Percentiles rank a stretch among this genome's conserved stretches.
Evolutionary conservation across 495 filamentous ascomycete genomes (phyloP).

Genomic region (Aspergillus indologenus): DNA sequence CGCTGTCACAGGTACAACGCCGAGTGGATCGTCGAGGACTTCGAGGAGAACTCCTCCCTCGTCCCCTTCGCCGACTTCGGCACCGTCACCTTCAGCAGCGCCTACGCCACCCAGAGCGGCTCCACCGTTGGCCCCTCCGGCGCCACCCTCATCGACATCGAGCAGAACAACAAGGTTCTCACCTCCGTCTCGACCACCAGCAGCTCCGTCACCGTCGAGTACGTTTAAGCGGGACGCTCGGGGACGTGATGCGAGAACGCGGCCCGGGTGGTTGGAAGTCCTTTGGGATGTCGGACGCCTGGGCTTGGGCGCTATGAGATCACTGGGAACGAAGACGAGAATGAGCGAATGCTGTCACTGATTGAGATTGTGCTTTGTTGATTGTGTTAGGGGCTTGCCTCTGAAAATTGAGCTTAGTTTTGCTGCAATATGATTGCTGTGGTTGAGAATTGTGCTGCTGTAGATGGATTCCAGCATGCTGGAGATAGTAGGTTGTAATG

Average conservation of each 20-base stretch:
- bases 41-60: conserved; percentile 32
- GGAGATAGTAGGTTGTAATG: too few species aligned
- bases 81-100: conserved; percentile 42
- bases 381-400: neutral
- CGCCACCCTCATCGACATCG: conserved; percentile 40
- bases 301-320: neutral
- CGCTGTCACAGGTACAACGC: conserved; percentile 32
- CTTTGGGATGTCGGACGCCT: too few species aligned
- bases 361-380: neutral
- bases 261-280: too few species aligned
- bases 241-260: too few species aligned
- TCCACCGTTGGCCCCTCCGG: conserved; percentile 17
- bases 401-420: neutral
- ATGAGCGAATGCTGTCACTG: neutral
- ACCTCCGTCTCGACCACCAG: conserved; percentile 37
- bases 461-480: too few species aligned
- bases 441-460: neutral
- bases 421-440: too few species aligned
- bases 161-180: conserved; percentile 37
- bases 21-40: conserved; percentile 62
- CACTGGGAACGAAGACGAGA: neutral
- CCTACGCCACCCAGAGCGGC: conserved; percentile 27
- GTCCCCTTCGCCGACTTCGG: conserved; percentile 54
- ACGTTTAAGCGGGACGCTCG: conserved; percentile 9
- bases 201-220: conserved; percentile 25